Evolutionary conservation across 164 flowering plant genomes (phyloP).

Genomic region (Liquidambar formosana): DNA sequence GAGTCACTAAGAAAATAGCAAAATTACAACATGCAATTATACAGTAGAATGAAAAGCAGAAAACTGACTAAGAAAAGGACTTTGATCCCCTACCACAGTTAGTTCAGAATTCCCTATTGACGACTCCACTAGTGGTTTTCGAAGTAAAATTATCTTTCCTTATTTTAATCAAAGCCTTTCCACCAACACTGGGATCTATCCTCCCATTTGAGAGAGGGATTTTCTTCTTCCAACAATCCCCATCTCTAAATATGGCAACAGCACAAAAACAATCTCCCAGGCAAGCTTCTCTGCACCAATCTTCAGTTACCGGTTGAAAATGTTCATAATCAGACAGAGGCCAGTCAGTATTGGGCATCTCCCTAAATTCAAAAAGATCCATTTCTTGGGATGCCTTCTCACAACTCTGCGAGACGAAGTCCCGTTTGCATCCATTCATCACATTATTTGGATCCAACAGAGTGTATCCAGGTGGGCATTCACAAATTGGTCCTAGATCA

Average conservation of each 20-base stretch:
- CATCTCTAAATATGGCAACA: slow-evolving; percentile 31
- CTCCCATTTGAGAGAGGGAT: slow-evolving; percentile 31
- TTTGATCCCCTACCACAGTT: no score
- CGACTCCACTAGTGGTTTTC: no score
- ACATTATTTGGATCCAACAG: not conserved
- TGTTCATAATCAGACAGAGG: slow-evolving; percentile 37
- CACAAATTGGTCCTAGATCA: slow-evolving; percentile 29
- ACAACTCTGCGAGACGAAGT: not conserved
- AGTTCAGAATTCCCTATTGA: no score
- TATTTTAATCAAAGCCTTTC: slow-evolving; percentile 43
- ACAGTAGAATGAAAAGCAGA: no score
- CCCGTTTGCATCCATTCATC: not conserved
- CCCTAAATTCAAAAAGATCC: not conserved
- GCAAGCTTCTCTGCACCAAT: slow-evolving; percentile 44
- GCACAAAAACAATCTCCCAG: slow-evolving; percentile 55
- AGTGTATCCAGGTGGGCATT: slow-evolving; percentile 41
- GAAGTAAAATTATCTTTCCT: slow-evolving; percentile 14
- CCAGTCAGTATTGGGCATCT: slow-evolving; percentile 40
- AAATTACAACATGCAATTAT: no score
- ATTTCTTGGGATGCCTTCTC: not conserved
- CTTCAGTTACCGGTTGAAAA: slow-evolving; percentile 12
- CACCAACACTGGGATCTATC: not conserved
- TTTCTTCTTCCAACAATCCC: no score
- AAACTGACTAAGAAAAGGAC: no score
- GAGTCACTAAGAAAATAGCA: no score